Evolutionary conservation across 2,329 filamentous ascomycete species (phyloP).

Genomic region (Phoma sp.): DNA sequence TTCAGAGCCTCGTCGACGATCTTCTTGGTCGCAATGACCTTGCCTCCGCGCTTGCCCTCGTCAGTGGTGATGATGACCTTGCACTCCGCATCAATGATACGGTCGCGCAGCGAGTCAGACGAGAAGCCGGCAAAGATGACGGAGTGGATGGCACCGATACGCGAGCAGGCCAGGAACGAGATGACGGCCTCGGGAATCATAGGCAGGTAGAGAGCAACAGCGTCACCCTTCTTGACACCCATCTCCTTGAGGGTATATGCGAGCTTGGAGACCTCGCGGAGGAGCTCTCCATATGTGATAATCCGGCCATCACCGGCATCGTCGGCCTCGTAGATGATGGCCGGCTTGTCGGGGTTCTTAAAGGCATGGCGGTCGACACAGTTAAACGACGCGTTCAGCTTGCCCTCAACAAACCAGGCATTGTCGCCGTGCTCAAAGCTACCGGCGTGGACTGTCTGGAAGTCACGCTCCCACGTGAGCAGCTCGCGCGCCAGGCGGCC

Average conservation of each 20-base stretch:
- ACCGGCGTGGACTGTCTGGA: conserved; percentile 84
- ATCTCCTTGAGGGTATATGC: conserved; percentile 91
- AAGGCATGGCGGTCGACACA: conserved; percentile 96
- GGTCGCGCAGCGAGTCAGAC: conserved; percentile 91
- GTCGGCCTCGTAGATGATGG: conserved; percentile 98
- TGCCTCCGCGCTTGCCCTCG: conserved; percentile 97
- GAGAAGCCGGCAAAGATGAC: conserved; percentile 98
- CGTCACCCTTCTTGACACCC: conserved; percentile 96
- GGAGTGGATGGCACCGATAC: conserved; percentile 95
- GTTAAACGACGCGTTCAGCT: conserved; percentile 95
- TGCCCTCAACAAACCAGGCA: conserved; percentile 94
- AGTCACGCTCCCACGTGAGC: conserved; percentile 88
- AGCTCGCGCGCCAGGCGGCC: conserved; percentile 83
- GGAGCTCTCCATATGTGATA: conserved; percentile 90
- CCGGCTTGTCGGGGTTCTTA: conserved; percentile 88
- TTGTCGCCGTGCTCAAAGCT: conserved; percentile 79
- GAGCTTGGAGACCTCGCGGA: conserved; percentile 86
- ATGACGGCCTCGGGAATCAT: conserved; percentile 98
- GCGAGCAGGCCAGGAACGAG: conserved; percentile 86
- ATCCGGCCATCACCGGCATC: conserved; percentile 85
- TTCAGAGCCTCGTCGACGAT: conserved; percentile 98
- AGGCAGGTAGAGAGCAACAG: conserved; percentile 94
- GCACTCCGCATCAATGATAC: conserved; percentile 86
- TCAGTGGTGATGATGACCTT: conserved; percentile 97
- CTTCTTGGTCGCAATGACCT: conserved; percentile 97